Evolutionary conservation across 148 eudicot genomes (phyloP).

Genomic region (Persicaria tinctoria): DNA sequence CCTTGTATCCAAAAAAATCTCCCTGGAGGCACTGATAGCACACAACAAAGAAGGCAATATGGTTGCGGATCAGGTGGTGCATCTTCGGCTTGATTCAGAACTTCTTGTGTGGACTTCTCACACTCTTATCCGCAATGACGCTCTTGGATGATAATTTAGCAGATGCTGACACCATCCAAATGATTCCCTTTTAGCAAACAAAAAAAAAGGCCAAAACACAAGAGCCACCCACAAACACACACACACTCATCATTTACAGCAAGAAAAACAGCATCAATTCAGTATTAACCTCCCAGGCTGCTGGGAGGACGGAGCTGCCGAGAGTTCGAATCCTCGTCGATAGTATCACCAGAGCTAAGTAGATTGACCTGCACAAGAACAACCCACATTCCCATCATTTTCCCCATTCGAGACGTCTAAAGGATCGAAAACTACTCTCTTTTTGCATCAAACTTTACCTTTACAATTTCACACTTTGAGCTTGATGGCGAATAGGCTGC

Average conservation of each 20-base stretch:
- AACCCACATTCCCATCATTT: background rate
- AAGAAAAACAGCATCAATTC: slow-evolving; percentile 3
- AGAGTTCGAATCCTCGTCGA: slow-evolving; percentile 25
- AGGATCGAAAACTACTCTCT: background rate
- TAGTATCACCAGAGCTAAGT: slow-evolving; percentile 41
- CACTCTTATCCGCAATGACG: no score
- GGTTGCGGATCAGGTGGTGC: no score
- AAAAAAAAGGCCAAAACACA: no score
- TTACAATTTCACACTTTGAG: slow-evolving; percentile 65
- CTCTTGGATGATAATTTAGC: no score
- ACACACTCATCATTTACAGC: background rate
- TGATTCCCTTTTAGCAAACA: no score
- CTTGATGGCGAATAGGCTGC: slow-evolving; percentile 51
- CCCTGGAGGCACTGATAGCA: background rate
- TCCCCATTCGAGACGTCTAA: background rate
- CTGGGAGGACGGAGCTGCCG: slow-evolving; percentile 29
- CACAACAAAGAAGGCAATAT: background rate
- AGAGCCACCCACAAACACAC: no score
- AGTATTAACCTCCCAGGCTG: slow-evolving; percentile 62
- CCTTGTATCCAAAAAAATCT: background rate
- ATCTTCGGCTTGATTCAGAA: no score
- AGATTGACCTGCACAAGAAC: slow-evolving; percentile 61
- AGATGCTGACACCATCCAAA: no score
- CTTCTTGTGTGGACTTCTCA: no score
- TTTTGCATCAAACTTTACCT: slow-evolving; percentile 34